Base-by-base conservation (phyloP, 2,329 filamentous ascomycete species). In the Trichophyton equinum region DNA sequence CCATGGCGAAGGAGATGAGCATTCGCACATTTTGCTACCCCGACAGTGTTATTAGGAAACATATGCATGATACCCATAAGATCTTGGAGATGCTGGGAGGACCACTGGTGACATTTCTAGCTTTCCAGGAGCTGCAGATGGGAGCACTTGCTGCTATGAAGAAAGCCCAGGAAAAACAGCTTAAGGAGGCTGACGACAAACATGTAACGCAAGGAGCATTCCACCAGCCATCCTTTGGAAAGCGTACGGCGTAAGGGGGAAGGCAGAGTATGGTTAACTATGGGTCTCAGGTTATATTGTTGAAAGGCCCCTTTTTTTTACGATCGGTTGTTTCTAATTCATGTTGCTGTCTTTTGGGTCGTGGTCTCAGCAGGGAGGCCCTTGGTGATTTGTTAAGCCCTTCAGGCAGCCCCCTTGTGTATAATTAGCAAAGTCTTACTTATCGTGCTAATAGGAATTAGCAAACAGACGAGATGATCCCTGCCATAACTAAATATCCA, bases 51-150 rank as follows among this genome's bases (percentile, higher is more conserved):
- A 74, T 82, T 59, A 70, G 76, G 60, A 80, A 79, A 65, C 73
- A 80, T 53, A 67, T 81, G 59, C 73, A 76, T 57, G 79, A 81
- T 59, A 73, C 76, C 33, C 74, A 76, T 44, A 73, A 76, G 62
- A 73, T 81, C 53, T 68, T 81, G 11, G 77, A 79, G 60, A 75
- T 81, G 70, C 71, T 81, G 63, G 76, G 74, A n/a, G 76, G 75
- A 1, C 69, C 74, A 0, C 57, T 69, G 8, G 67, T 68, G n/a
- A 73, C 73, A 1, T 71, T 77, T 15, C 62, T 72, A 18, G 71
- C 71, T 2, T 75, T 77, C 44, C 70, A 76, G 57, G 69, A 73
- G 30, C 63, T 78, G 8, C 71, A 72, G 61, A 64, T 71, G 62
- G 67, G 68, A 44, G 68, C 70, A 3, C 62, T 75, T 25, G 63